Percentiles rank a stretch among this genome's conserved stretches.
Evolutionary conservation across 441 rosid genomes (phyloP).

Genomic region (Hypseocharis bilobata): DNA sequence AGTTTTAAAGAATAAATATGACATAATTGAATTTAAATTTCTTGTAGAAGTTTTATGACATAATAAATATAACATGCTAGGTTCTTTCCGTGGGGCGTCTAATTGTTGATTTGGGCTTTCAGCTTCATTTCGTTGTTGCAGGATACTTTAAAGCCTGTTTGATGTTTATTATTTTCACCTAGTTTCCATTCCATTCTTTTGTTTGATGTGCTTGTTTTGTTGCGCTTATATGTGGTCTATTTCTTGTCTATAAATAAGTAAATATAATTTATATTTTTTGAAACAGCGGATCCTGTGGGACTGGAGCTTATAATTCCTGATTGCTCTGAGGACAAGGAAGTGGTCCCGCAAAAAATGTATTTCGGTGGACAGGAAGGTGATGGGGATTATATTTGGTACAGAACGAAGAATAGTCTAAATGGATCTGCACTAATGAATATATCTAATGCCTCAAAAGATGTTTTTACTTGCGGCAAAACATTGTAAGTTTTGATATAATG

Average conservation of each 20-base stretch:
- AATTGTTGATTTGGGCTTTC: slow-evolving; percentile 3
- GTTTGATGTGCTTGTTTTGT: not conserved
- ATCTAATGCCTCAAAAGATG: slow-evolving; percentile 42
- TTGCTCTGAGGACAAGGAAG: slow-evolving; percentile 65
- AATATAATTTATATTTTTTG: slow-evolving; percentile 17
- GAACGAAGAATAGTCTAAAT: slow-evolving; percentile 52
- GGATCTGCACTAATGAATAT: slow-evolving; percentile 56
- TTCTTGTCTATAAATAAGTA: not conserved
- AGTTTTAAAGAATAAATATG: too few species aligned
- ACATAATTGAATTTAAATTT: too few species aligned
- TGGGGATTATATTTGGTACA: slow-evolving; percentile 79
- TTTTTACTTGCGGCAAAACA: slow-evolving; percentile 45
- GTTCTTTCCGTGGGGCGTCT: not conserved
- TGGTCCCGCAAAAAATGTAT: slow-evolving; percentile 65
- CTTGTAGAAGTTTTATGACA: too few species aligned
- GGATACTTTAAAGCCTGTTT: too few species aligned
- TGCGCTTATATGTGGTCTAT: not conserved
- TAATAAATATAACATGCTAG: not conserved
- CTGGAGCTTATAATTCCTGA: slow-evolving; percentile 63
- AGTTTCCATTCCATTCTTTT: not conserved
- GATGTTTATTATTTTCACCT: not conserved
- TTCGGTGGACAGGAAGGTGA: slow-evolving; percentile 86
- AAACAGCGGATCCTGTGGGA: slow-evolving; percentile 86
- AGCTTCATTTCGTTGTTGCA: not conserved
- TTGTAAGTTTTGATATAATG: slow-evolving; percentile 43